phyloP scores from a whole-genome alignment of 805 yeast species.

The Kodamaea kakaduensis region DNA sequence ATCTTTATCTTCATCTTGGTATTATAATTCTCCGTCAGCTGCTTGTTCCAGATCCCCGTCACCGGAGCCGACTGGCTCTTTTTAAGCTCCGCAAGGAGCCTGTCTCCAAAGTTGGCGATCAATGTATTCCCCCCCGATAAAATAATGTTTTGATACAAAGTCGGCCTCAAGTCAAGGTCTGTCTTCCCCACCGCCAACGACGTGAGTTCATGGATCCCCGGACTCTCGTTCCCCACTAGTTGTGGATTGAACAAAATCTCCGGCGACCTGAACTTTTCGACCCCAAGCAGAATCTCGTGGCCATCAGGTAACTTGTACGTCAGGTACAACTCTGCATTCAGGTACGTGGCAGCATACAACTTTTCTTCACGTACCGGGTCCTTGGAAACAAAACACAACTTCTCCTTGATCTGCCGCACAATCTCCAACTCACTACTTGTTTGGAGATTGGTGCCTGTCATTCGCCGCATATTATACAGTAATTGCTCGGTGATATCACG shows the following conservation, averaged over 20 bases:
- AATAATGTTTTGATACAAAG: constrained; percentile 65
- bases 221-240: constrained; percentile 68
- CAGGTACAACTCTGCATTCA: constrained; percentile 23
- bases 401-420: constrained; percentile 74
- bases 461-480: constrained; percentile 61
- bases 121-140: constrained; percentile 85
- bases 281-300: constrained; percentile 56
- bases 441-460: constrained; percentile 56
- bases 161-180: constrained; percentile 73
- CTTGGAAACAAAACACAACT: constrained; percentile 59
- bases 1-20: constrained; percentile 65
- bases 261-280: constrained; percentile 68
- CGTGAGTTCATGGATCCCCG: constrained; percentile 63
- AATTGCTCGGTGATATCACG: constrained; percentile 77
- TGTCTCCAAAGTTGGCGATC: constrained; percentile 72
- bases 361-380: constrained; percentile 58
- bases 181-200: constrained; percentile 61
- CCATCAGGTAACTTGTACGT: constrained; percentile 82
- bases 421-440: constrained; percentile 81
- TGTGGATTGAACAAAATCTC: constrained; percentile 84
- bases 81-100: constrained; percentile 64
- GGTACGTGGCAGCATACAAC: constrained; percentile 27
- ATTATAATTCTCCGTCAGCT: constrained; percentile 36
- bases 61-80: constrained; percentile 16
- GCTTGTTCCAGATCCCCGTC: constrained; percentile 26